Evolutionary conservation across 169 alveolate genomes (phyloP).

Genomic region (Cryptosporidium felis): DNA sequence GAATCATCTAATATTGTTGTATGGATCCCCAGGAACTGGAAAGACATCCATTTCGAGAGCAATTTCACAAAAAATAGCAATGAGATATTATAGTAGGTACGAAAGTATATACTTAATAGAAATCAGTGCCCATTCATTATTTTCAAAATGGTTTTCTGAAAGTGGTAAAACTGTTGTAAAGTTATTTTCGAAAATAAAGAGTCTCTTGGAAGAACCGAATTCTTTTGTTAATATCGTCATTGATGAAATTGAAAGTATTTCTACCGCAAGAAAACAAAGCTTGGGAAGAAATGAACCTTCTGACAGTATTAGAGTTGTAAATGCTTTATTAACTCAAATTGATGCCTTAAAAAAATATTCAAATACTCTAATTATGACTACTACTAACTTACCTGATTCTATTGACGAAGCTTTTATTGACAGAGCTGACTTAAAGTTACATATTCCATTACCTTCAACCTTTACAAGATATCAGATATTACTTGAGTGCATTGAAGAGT

Average conservation of each 20-base stretch:
- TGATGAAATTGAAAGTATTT: conserved; percentile 83
- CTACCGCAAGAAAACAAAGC: conserved; percentile 79
- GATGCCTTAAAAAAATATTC: conserved; percentile 77
- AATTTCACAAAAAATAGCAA: conserved; percentile 71
- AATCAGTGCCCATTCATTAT: conserved; percentile 80
- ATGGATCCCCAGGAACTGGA: conserved; percentile 85
- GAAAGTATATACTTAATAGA: conserved; percentile 74
- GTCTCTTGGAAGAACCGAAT: conserved; percentile 74
- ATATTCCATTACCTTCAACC: conserved; percentile 78
- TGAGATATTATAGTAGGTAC: conserved; percentile 76
- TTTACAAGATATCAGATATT: conserved; percentile 78
- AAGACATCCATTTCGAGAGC: conserved; percentile 69
- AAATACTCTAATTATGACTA: conserved; percentile 79
- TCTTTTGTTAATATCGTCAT: conserved; percentile 77
- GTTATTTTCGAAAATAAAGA: conserved; percentile 75
- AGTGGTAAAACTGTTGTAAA: conserved; percentile 82
- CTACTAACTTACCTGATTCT: conserved; percentile 80
- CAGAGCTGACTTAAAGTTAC: conserved; percentile 81
- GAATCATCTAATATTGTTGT: conserved; percentile 79
- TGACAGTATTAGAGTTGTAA: conserved; percentile 82
- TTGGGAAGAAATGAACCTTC: conserved; percentile 82
- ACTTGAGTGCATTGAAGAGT: conserved; percentile 74
- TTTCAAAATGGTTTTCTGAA: conserved; percentile 83
- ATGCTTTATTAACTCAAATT: conserved; percentile 82
- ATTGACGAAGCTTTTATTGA: conserved; percentile 83